Conservation (phyloP, 306 rosid genomes). For the Cicer cuneatum region DNA sequence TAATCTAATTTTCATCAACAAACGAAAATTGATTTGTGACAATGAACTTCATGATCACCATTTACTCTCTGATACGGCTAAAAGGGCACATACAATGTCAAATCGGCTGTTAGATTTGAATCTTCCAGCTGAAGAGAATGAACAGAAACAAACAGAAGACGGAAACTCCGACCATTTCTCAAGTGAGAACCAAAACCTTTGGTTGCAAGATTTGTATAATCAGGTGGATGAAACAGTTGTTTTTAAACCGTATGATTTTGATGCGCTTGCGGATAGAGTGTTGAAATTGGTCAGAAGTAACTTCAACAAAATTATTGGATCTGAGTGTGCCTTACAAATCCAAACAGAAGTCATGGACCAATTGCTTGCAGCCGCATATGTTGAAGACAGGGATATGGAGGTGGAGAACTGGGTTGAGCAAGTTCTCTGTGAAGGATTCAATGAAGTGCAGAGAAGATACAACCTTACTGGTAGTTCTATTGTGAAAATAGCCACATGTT, state of each 20-base stretch:
- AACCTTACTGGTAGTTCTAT: constrained; percentile 51
- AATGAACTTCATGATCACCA: constrained; percentile 53
- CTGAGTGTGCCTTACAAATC: constrained; percentile 58
- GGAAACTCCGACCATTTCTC: constrained; percentile 52
- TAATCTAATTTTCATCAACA: constrained; percentile 56
- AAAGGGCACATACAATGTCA: constrained; percentile 70
- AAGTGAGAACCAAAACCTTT: constrained; percentile 56
- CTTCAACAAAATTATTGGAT: constrained; percentile 61
- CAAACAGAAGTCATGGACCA: constrained; percentile 68
- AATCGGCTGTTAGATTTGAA: constrained; percentile 75
- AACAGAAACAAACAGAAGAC: constrained; percentile 45
- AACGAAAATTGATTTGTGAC: constrained; percentile 70
- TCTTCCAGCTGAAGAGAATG: constrained; percentile 81
- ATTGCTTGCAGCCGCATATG: constrained; percentile 72
- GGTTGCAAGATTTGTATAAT: constrained; percentile 70
- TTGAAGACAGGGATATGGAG: constrained; percentile 54
- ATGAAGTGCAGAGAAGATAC: constrained; percentile 61
- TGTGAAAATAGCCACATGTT: constrained; percentile 63
- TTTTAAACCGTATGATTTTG: constrained; percentile 77
- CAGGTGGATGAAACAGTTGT: constrained; percentile 67
- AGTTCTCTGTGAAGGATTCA: constrained; percentile 68
- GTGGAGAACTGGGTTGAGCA: constrained; percentile 82
- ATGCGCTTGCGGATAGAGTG: constrained; percentile 64
- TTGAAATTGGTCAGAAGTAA: constrained; percentile 52
- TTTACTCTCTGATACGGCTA: constrained; percentile 55